phyloP scores from a whole-genome alignment of 225 moss, liverwort and hornwort genomes.

The Polytrichum commune region DNA sequence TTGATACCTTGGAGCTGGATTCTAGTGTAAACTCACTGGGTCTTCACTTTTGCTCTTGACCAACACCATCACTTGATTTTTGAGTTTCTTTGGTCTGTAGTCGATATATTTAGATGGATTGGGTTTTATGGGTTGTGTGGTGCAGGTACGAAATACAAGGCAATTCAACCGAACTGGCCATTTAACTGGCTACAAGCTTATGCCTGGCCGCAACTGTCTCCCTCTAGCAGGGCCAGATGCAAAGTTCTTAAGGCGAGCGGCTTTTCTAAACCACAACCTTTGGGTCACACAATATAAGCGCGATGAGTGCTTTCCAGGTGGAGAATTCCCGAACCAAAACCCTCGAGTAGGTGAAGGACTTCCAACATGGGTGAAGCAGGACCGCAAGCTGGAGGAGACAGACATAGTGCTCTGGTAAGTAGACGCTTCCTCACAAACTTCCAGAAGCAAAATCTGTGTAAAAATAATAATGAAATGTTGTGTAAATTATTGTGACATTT shows the following conservation, averaged over 20 bases:
- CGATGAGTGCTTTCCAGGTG: constrained; percentile 85
- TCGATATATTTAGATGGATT: too few species aligned
- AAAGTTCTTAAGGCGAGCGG: constrained; percentile 84
- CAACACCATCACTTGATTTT: too few species aligned
- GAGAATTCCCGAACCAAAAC: constrained; percentile 97
- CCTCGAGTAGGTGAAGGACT: constrained; percentile 93
- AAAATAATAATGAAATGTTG: background rate
- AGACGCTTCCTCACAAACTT: too few species aligned
- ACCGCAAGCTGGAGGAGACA: constrained; percentile 89
- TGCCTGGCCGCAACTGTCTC: constrained; percentile 93
- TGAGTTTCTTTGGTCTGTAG: too few species aligned
- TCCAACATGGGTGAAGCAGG: constrained; percentile 86
- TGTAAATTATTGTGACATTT: background rate
- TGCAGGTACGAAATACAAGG: constrained; percentile 89
- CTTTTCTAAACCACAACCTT: constrained; percentile 83
- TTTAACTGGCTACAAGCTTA: constrained; percentile 86
- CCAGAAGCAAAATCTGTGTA: too few species aligned
- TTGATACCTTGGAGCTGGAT: too few species aligned
- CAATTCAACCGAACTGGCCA: constrained; percentile 88
- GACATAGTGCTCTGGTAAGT: constrained; percentile 88
- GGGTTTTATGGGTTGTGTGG: background rate
- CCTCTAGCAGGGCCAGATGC: constrained; percentile 94
- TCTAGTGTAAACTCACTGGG: too few species aligned
- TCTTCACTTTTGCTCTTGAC: too few species aligned
- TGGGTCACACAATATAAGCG: constrained; percentile 92